Base-by-base conservation (phyloP, 768 basidiomycete species). In the Boletus subcaerulescens region DNA sequence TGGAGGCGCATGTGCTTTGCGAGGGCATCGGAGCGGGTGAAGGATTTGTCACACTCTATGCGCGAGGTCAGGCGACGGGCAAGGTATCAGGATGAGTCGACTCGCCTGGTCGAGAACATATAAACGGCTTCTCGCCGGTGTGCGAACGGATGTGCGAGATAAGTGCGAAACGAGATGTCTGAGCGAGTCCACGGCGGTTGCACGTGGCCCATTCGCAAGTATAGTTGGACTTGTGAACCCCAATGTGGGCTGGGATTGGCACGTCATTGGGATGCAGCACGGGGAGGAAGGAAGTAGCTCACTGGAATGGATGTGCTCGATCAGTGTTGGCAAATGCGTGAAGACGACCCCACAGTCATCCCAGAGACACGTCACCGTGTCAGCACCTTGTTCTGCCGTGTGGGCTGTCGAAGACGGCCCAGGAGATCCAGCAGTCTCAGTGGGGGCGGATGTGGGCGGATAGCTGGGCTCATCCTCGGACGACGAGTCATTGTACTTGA, bases 41-140 rank as follows among this genome's bases (percentile, higher is more conserved):
- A 98, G 0, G 91, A 88, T 64, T 93, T 94, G 76, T 92, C 91
- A 67, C 95, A 98, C 74, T 94, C 94, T 95, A 18, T 18, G 1
- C 35, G 20, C 15, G 5, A 3, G 29, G 52, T 62, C 22, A 51
- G 40, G 24, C 29, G n/a, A 18, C 8, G 36, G 42, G 29, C 36
- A 43, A 15, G 45, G 31, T 29, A n/a, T 18, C 50, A 31, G 14
- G 22, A 36, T 44, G n/a, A 8, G 12, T 22, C 36, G 38, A 69
- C 85, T 61, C 55, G 89, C 93, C 93, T 65, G 91, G 85, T 54
- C 82, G 76, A 12, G 84, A 72, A 66, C 94, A 98, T 22, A 81
- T 85, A 65, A 93, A 97, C 0, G 93, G 94, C 64, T 93, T 93
- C 72, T 98, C 94, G 49, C 94, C 94, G 0, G 94, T 96, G 68